Evolutionary conservation across 2,329 filamentous ascomycete species (phyloP).

Genomic region (Dothideomycetes sp.): DNA sequence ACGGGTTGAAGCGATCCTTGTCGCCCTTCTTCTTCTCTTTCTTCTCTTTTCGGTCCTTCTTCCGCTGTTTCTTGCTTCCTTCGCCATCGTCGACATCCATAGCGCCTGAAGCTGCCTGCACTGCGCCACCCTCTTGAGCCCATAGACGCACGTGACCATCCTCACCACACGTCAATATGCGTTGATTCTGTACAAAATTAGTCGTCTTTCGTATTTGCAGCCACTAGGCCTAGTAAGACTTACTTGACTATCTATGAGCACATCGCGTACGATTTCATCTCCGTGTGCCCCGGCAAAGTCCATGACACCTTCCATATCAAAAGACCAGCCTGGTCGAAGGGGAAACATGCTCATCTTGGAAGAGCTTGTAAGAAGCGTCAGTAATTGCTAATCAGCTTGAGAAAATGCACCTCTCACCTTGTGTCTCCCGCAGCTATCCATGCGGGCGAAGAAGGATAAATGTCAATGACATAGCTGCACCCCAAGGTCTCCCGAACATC

Average conservation of each 20-base stretch:
- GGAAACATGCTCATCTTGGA: conserved; percentile 6
- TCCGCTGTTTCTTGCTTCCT: conserved; percentile 16
- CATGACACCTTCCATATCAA: conserved; percentile 10
- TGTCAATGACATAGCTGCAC: conserved; percentile 64
- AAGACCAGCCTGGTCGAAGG: conserved; percentile 10
- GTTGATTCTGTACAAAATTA: conserved; percentile 2
- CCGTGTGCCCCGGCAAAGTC: conserved; percentile 33
- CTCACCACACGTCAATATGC: conserved; percentile 37
- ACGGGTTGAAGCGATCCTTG: conserved; percentile 28
- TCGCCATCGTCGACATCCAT: conserved; percentile 9
- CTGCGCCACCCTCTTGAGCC: conserved; percentile 16
- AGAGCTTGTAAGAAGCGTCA: background rate
- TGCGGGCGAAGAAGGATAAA: conserved; percentile 40
- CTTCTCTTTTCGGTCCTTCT: conserved; percentile 20
- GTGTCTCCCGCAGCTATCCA: conserved; percentile 11
- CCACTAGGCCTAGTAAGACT: conserved; percentile 10
- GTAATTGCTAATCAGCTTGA: background rate
- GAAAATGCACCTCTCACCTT: conserved; percentile 2
- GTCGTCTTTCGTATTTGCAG: background rate
- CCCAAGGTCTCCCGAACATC: conserved; percentile 55
- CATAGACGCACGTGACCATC: conserved; percentile 35
- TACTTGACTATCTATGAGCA: conserved; percentile 25
- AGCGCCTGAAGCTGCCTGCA: conserved; percentile 2
- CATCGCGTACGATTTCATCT: conserved; percentile 36
- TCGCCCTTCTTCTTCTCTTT: conserved; percentile 20